phyloP scores from a whole-genome alignment of 768 basidiomycete species.

The Suillus paluster region DNA sequence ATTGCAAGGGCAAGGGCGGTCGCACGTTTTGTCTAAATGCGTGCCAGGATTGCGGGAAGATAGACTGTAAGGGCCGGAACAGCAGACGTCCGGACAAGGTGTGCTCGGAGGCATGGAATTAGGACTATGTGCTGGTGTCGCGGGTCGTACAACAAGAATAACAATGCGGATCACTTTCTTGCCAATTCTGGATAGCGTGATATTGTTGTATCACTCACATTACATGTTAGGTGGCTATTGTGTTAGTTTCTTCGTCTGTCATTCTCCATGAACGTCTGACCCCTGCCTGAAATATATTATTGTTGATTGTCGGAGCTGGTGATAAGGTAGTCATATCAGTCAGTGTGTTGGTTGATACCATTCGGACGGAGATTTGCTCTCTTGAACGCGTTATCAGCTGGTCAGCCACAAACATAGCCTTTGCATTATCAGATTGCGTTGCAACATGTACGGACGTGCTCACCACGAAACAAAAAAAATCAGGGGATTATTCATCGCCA shows the following conservation, averaged over 20 bases:
- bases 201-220: neutral
- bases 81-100: slow-evolving; percentile 77
- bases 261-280: neutral
- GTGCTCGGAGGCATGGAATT: slow-evolving; percentile 62
- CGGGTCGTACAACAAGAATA: neutral
- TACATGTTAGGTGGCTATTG: neutral
- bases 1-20: slow-evolving; percentile 85
- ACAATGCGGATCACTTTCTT: neutral
- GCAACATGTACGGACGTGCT: neutral
- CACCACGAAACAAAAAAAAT: neutral
- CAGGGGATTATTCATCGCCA: slow-evolving; percentile 40
- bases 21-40: slow-evolving; percentile 71
- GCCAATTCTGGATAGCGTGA: neutral
- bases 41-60: slow-evolving; percentile 84
- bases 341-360: neutral
- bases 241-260: slow-evolving; percentile 1
- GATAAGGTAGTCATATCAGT: neutral
- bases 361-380: neutral
- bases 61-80: slow-evolving; percentile 78
- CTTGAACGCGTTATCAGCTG: neutral
- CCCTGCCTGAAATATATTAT: neutral
- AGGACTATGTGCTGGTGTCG: slow-evolving; percentile 4
- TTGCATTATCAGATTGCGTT: neutral
- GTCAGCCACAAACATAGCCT: neutral
- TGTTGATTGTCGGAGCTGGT: neutral